Conservation (phyloP, 2,329 filamentous ascomycete species). For the Hypoxylon sp. region DNA sequence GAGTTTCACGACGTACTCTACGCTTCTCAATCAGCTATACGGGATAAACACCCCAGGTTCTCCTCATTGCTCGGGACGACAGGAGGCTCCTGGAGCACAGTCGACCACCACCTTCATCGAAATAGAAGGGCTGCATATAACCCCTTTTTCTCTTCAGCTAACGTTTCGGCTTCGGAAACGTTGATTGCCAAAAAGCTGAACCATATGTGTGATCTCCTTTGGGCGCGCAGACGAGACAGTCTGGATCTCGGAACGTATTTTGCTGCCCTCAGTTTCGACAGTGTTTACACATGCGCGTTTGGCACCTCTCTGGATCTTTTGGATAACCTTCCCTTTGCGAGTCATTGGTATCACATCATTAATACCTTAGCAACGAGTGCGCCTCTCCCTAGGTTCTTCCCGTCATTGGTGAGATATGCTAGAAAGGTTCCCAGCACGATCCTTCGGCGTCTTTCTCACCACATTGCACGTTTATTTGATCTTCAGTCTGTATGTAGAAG, state of each 20-base stretch:
- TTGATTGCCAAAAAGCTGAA: constrained; percentile 1
- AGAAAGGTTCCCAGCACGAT: constrained; percentile 5
- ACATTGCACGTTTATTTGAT: neutral
- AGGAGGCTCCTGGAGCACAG: constrained; percentile 8
- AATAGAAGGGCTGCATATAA: constrained; percentile 9
- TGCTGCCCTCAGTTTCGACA: constrained; percentile 11
- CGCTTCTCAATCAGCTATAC: too few relatives aligned
- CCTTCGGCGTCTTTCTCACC: constrained; percentile 5
- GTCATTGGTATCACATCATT: neutral
- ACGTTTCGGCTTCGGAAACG: constrained; percentile 4
- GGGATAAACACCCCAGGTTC: neutral
- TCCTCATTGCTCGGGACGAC: constrained; percentile 6
- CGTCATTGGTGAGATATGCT: constrained; percentile 4
- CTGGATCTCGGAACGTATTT: constrained; percentile 9
- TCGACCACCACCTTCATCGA: constrained; percentile 13
- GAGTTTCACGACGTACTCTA: too few relatives aligned
- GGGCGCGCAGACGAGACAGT: neutral
- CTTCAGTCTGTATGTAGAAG: neutral
- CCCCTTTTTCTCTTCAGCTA: constrained; percentile 5
- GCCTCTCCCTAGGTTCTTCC: constrained; percentile 7
- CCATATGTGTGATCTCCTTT: neutral
- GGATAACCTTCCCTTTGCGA: constrained; percentile 7
- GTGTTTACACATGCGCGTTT: constrained; percentile 16
- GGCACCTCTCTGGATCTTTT: constrained; percentile 7
- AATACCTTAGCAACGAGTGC: neutral